Evolutionary conservation across 1,284 basidiomycete genomes (phyloP).

Genomic region (Marasmius oreades): DNA sequence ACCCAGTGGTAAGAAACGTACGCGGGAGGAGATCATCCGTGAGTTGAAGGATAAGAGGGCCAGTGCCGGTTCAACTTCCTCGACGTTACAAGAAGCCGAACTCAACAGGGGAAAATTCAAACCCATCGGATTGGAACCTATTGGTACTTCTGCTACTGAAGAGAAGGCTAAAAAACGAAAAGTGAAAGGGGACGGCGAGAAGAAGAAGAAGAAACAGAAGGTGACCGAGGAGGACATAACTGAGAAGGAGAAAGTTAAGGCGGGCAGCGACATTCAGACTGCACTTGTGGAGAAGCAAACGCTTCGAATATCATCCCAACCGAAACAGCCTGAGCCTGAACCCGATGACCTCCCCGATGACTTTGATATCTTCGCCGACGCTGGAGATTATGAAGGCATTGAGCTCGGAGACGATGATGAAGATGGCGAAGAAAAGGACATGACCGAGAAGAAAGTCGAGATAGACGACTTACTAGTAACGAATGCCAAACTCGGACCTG

Average conservation of each 20-base stretch:
- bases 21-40: slow-evolving; percentile 69
- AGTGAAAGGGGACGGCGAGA: slow-evolving; percentile 38
- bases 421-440: slow-evolving; percentile 27
- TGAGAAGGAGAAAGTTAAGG: slow-evolving; percentile 9
- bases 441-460: slow-evolving; percentile 13
- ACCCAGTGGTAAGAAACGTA: slow-evolving; percentile 53
- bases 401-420: slow-evolving; percentile 56
- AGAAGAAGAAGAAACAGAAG: slow-evolving; percentile 51
- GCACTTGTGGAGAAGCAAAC: no score
- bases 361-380: slow-evolving; percentile 82
- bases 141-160: slow-evolving; percentile 38
- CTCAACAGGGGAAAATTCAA: slow-evolving; percentile 69
- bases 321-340: slow-evolving; percentile 23
- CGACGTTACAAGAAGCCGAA: slow-evolving; percentile 31
- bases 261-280: neutral
- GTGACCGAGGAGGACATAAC: slow-evolving; percentile 21
- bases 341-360: slow-evolving; percentile 45
- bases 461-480: slow-evolving; percentile 16
- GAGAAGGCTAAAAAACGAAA: slow-evolving; percentile 56
- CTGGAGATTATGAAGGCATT: slow-evolving; percentile 78
- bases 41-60: slow-evolving; percentile 61
- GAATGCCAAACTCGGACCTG: slow-evolving; percentile 4
- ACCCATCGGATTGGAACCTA: slow-evolving; percentile 74
- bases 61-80: slow-evolving; percentile 18
- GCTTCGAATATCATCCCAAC: neutral